Evolutionary conservation across 768 basidiomycete genomes (phyloP).

Genomic region (Lentinula sp.): DNA sequence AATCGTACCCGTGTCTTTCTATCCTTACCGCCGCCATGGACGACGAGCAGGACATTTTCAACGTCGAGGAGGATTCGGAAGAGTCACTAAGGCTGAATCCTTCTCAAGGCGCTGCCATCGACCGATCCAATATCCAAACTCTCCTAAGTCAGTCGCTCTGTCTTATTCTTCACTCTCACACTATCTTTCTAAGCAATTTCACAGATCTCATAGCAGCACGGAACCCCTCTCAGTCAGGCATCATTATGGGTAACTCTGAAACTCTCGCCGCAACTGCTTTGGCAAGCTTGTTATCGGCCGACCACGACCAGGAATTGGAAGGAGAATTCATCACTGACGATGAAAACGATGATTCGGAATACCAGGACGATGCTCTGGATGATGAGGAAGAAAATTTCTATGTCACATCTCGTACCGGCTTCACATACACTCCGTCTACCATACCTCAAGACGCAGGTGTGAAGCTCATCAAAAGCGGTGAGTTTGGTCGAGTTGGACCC

Average conservation of each 20-base stretch:
- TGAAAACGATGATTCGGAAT: slow-evolving; percentile 24
- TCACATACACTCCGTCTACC: slow-evolving; percentile 26
- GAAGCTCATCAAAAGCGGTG: slow-evolving; percentile 64
- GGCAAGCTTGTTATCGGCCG: neutral
- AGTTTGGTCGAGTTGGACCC: slow-evolving; percentile 64
- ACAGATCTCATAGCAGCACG: neutral
- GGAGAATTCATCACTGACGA: slow-evolving; percentile 24
- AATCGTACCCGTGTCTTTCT: neutral
- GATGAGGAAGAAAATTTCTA: slow-evolving; percentile 7
- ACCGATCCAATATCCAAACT: neutral
- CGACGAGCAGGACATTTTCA: neutral
- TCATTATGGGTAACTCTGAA: neutral
- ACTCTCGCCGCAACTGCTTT: neutral
- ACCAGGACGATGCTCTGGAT: slow-evolving; percentile 23
- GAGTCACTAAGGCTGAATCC: neutral
- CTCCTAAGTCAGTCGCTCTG: neutral
- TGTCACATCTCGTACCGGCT: slow-evolving; percentile 23
- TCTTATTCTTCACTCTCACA: neutral
- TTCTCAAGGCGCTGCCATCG: neutral
- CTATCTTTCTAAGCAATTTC: neutral
- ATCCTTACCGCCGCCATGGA: neutral
- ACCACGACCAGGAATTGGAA: neutral
- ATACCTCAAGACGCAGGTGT: slow-evolving; percentile 62
- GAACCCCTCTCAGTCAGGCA: neutral
- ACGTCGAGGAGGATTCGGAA: neutral